Base-by-base conservation (phyloP, 2,329 filamentous ascomycete genomes). In the Hymenoscyphus fructigenus region DNA sequence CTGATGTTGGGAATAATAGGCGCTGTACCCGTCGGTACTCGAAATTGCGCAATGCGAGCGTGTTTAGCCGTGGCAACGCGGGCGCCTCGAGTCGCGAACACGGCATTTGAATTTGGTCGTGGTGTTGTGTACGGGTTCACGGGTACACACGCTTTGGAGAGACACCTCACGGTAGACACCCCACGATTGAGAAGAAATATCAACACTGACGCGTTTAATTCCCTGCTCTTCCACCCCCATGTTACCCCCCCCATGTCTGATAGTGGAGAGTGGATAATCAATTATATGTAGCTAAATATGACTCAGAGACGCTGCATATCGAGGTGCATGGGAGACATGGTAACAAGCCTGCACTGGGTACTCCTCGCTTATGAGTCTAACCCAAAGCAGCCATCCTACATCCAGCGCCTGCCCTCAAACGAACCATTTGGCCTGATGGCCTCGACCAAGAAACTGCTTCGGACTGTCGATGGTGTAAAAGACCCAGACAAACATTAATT, bases 401-500 rank as follows among this genome's bases (percentile, higher is more conserved):
- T 57, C 26, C 68, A 68, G 72, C 73, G 73, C 58, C 65, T 73
- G 68, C 65, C 70, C 70, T 72, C 64, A 71, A 69, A 69, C 73
- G 70, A 74, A 72, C 73, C 73, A 74, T 71, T 64, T 66, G 71
- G 73, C 65, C 71, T 17, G 41, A 38, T 63, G 71, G 71, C 69
- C 68, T 66, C 66, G 72, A 75, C 73, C 73, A 74, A 76, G 74
- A 76, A 75, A 75, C 73, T 67, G 62, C 61, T 59, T 68, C 64
- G 65, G 61, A 57, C 65, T 66, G 60, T 63, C 57, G 60, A 65
- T 63, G 36, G 61, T 41, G 59, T 36, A 67, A 28, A 41, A 50
- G 59, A 64, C 44, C 63, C 62, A 62, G 60, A 61, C 63, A 64
- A 64, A 64, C 56, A 61, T 65, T 53, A 50, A 60, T 66, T 70